phyloP scores from a whole-genome alignment of 768 basidiomycete species.

The Lactifluus rugatus region DNA sequence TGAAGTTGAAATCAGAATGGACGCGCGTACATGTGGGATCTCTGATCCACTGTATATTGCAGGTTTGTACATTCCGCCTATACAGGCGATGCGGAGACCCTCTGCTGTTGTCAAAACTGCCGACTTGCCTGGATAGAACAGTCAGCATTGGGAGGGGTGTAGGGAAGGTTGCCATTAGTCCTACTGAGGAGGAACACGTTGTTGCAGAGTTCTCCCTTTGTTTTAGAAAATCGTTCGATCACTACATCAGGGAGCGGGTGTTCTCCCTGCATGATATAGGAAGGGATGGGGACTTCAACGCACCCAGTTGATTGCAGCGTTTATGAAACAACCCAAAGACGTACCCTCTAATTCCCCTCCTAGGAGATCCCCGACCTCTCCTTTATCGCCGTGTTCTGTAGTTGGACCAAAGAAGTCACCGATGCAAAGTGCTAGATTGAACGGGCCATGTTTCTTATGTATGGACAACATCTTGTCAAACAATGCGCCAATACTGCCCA shows the following conservation, averaged over 20 bases:
- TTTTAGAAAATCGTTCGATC: constrained; percentile 63
- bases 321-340: constrained; percentile 11
- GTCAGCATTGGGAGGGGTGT: neutral
- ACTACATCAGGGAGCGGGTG: constrained; percentile 63
- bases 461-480: constrained; percentile 76
- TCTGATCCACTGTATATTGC: constrained; percentile 50
- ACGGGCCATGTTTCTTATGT: constrained; percentile 88
- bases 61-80: constrained; percentile 68
- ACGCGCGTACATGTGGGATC: constrained; percentile 50
- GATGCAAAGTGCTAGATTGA: constrained; percentile 69
- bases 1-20: constrained; percentile 41
- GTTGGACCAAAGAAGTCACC: constrained; percentile 80
- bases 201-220: constrained; percentile 68
- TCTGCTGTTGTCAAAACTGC: constrained; percentile 69
- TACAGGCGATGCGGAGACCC: constrained; percentile 75
- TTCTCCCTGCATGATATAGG: constrained; percentile 88
- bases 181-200: constrained; percentile 82
- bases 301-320: neutral
- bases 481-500: constrained; percentile 63
- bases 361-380: constrained; percentile 52
- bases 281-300: constrained; percentile 67
- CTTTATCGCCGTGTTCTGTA: constrained; percentile 25
- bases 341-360: constrained; percentile 59
- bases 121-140: constrained; percentile 56
- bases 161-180: constrained; percentile 26